Evolutionary conservation across 2,329 filamentous ascomycete species (phyloP).

Genomic region (Periconia sp.): DNA sequence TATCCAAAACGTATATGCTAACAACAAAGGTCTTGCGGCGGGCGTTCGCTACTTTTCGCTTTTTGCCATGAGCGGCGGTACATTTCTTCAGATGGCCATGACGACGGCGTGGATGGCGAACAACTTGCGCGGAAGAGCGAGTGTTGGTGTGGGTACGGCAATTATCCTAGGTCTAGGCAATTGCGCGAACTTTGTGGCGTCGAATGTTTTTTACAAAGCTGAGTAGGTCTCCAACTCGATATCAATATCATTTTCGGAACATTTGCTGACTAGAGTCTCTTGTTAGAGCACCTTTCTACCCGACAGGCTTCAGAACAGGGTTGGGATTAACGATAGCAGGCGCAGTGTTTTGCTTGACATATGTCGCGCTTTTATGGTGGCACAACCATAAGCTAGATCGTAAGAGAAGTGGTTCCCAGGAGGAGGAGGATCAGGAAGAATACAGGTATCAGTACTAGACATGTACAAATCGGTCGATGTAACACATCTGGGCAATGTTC

Average conservation of each 20-base stretch:
- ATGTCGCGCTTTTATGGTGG: constrained; percentile 54
- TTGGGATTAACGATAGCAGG: constrained; percentile 43
- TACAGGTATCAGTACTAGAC: constrained; percentile 32
- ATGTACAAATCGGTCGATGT: background rate
- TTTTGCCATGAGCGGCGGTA: constrained; percentile 41
- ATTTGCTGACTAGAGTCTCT: too few relatives aligned
- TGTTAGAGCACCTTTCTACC: constrained; percentile 33
- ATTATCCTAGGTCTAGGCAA: constrained; percentile 54
- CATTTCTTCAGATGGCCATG: constrained; percentile 62
- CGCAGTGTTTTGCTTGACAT: constrained; percentile 17
- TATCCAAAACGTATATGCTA: constrained; percentile 54
- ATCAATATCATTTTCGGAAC: too few relatives aligned
- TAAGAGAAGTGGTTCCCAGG: constrained; percentile 20
- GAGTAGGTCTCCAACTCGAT: too few relatives aligned
- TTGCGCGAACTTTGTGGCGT: constrained; percentile 63
- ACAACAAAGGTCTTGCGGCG: constrained; percentile 53
- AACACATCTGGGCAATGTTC: background rate
- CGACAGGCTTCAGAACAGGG: constrained; percentile 34
- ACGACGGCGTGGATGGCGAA: constrained; percentile 61
- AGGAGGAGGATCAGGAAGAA: constrained; percentile 28
- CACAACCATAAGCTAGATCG: constrained; percentile 57
- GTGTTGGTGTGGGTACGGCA: constrained; percentile 24
- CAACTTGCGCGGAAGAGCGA: constrained; percentile 47
- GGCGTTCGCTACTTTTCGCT: constrained; percentile 55
- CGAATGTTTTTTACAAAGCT: constrained; percentile 36